phyloP scores from a whole-genome alignment of 345 rosid species.

The Aquilaria malaccensis region DNA sequence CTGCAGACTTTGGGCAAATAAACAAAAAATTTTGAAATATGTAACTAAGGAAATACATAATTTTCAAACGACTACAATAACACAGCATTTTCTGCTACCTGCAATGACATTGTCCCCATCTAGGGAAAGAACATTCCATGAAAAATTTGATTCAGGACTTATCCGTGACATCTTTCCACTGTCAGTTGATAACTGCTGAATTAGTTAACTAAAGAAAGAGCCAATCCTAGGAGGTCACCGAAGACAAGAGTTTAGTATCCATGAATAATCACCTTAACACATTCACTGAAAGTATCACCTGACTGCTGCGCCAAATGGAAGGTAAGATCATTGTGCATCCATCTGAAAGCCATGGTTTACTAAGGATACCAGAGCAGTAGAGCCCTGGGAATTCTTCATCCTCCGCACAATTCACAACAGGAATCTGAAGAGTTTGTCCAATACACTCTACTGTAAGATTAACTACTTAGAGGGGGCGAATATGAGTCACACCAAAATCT shows the following conservation, averaged over 20 bases:
- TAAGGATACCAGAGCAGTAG: constrained; percentile 40
- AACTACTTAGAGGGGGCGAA: background rate
- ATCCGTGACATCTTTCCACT: constrained; percentile 64
- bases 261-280: constrained; percentile 40
- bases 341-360: constrained; percentile 88
- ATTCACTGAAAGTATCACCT: constrained; percentile 65
- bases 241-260: constrained; percentile 2
- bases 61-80: background rate
- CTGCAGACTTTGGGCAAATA: constrained; percentile 47
- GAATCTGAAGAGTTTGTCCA: constrained; percentile 44
- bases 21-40: constrained; percentile 15
- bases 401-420: constrained; percentile 55
- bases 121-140: constrained; percentile 64
- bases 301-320: constrained; percentile 65
- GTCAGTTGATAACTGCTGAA: constrained; percentile 21
- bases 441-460: background rate
- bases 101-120: constrained; percentile 73
- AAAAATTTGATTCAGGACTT: constrained; percentile 63
- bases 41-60: background rate
- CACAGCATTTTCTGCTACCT: constrained; percentile 39
- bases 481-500: background rate
- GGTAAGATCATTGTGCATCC: constrained; percentile 67
- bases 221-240: background rate
- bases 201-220: constrained; percentile 12
- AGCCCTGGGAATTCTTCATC: constrained; percentile 88